Conservation (phyloP, 257 asterid genomes). For the Craterostigma plantagineum region DNA sequence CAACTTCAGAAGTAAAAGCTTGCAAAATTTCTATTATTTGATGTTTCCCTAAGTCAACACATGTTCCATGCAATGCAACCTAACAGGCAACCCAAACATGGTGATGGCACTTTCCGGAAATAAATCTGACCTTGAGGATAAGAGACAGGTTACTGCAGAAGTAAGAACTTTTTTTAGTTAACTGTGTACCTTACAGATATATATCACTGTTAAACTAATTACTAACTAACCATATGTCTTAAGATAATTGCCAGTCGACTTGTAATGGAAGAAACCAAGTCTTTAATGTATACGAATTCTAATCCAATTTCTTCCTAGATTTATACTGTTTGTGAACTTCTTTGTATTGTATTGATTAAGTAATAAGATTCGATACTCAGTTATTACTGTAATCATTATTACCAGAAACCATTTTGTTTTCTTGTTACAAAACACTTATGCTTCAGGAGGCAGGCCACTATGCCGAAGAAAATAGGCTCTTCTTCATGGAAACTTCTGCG, state of each 20-base stretch:
- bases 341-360: no score
- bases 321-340: no score
- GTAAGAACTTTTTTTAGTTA: constrained; percentile 23
- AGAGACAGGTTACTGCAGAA: constrained; percentile 60
- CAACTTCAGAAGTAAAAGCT: not conserved
- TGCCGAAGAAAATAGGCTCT: constrained; percentile 67
- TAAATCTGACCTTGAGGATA: constrained; percentile 79
- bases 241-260: no score
- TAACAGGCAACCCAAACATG: constrained; percentile 74
- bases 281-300: no score
- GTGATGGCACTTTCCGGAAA: constrained; percentile 91
- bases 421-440: not conserved
- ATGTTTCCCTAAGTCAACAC: not conserved
- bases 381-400: not conserved
- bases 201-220: not conserved
- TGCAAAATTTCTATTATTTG: no score
- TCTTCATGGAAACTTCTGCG: constrained; percentile 74
- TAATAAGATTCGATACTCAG: no score
- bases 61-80: not conserved
- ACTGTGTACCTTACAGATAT: not conserved
- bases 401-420: not conserved
- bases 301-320: no score
- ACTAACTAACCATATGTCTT: no score
- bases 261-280: no score
- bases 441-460: constrained; percentile 49